Evolutionary conservation across 352 stramenopile species (phyloP).

Genomic region (Pythium rishiriense): DNA sequence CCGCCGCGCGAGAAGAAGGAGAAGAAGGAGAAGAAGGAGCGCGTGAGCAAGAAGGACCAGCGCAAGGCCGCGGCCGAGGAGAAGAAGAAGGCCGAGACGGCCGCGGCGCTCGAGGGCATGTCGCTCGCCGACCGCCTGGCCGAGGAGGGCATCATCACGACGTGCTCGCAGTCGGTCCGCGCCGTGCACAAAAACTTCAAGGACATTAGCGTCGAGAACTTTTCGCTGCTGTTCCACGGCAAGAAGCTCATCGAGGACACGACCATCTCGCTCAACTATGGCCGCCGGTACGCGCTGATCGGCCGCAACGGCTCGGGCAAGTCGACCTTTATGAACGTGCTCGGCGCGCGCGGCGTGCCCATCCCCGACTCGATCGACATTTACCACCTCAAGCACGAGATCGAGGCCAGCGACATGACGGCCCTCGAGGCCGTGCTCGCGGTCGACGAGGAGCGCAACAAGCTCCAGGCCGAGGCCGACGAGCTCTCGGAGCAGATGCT

Average conservation of each 20-base stretch:
- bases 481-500: slow-evolving; percentile 91
- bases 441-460: slow-evolving; percentile 93
- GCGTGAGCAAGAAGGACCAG: slow-evolving; percentile 75
- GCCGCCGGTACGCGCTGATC: slow-evolving; percentile 96
- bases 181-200: slow-evolving; percentile 94
- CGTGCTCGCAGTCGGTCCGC: slow-evolving; percentile 93
- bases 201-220: slow-evolving; percentile 98
- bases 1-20: slow-evolving; percentile 72
- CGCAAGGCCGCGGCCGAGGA: slow-evolving; percentile 77
- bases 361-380: slow-evolving; percentile 97
- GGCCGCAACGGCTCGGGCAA: slow-evolving; percentile 96
- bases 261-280: slow-evolving; percentile 97
- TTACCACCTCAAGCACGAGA: slow-evolving; percentile 96
- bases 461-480: slow-evolving; percentile 92
- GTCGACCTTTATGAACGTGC: slow-evolving; percentile 96
- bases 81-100: slow-evolving; percentile 75
- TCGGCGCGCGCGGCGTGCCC: slow-evolving; percentile 93
- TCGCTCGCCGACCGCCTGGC: slow-evolving; percentile 88
- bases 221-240: slow-evolving; percentile 96
- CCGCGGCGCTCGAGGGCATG: slow-evolving; percentile 65
- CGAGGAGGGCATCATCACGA: slow-evolving; percentile 95
- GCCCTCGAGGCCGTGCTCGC: slow-evolving; percentile 94
- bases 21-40: slow-evolving; percentile 32
- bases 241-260: slow-evolving; percentile 96
- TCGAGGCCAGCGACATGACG: slow-evolving; percentile 93